These are phyloP conservation scores for Aspergillus sp. DNA, from an alignment of 2,329 filamentous ascomycete species.

Conservation along the genomic window DNA sequence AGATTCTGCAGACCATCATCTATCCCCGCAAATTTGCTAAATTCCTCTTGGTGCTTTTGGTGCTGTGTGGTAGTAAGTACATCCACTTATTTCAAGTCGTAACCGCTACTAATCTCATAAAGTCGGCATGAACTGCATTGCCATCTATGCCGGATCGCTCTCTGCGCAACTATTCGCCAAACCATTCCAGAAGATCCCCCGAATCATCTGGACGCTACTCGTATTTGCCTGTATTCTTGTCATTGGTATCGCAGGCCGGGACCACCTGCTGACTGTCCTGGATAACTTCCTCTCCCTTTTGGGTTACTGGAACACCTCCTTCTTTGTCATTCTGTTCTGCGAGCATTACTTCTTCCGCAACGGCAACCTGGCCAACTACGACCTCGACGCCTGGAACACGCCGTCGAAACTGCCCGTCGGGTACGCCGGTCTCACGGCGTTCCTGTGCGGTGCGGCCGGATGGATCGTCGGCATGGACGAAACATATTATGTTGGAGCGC, in stretches of 20 bases:
- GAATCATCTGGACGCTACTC: slow-evolving; percentile 52
- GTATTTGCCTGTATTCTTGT: slow-evolving; percentile 50
- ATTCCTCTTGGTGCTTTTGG: slow-evolving; percentile 42
- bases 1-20: slow-evolving; percentile 49
- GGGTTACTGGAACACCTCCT: slow-evolving; percentile 55
- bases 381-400: slow-evolving; percentile 54
- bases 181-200: slow-evolving; percentile 48
- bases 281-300: slow-evolving; percentile 53
- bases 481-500: slow-evolving; percentile 56
- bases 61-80: slow-evolving; percentile 32
- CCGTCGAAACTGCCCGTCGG: slow-evolving; percentile 49
- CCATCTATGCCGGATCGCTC: slow-evolving; percentile 42
- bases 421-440: slow-evolving; percentile 47
- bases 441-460: slow-evolving; percentile 48
- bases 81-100: not conserved
- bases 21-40: slow-evolving; percentile 52
- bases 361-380: slow-evolving; percentile 47
- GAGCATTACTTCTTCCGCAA: slow-evolving; percentile 55
- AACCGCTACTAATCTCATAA: not conserved
- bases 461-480: slow-evolving; percentile 62
- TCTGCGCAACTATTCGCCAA: slow-evolving; percentile 46
- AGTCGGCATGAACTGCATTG: slow-evolving; percentile 52
- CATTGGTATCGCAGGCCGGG: slow-evolving; percentile 47
- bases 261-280: slow-evolving; percentile 49
- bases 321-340: slow-evolving; percentile 51